Evolutionary conservation across 768 basidiomycete genomes (phyloP).

Genomic region (Boletus edulis): DNA sequence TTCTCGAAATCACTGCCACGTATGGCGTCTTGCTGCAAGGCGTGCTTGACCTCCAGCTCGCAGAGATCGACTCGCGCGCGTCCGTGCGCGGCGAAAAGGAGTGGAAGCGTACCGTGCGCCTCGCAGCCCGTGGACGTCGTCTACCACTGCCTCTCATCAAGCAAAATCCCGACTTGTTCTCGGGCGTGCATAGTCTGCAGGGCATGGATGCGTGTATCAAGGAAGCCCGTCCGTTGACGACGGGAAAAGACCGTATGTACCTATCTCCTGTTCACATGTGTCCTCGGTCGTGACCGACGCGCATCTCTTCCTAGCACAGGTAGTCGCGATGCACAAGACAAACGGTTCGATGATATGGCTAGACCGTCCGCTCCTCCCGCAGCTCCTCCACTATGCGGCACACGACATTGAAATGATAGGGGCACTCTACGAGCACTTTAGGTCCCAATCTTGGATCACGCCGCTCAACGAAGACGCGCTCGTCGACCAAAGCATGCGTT

Average conservation of each 20-base stretch:
- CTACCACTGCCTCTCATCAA: conserved; percentile 25
- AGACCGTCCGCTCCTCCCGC: conserved; percentile 33
- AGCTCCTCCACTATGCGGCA: conserved; percentile 41
- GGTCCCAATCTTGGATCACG: conserved; percentile 23
- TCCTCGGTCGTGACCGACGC: background rate
- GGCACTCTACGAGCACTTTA: conserved; percentile 35
- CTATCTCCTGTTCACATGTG: background rate
- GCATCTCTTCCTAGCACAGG: conserved; percentile 23
- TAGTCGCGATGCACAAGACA: conserved; percentile 37
- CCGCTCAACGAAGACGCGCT: conserved; percentile 8
- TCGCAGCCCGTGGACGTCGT: conserved; percentile 23
- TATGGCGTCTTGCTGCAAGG: conserved; percentile 30
- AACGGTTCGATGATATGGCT: conserved; percentile 33
- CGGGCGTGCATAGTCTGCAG: conserved; percentile 32
- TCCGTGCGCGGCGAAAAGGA: conserved; percentile 26
- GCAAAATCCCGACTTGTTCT: conserved; percentile 24
- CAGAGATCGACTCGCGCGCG: conserved; percentile 33
- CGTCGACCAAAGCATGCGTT: conserved; percentile 29
- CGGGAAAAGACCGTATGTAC: conserved; percentile 35
- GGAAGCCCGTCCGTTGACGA: conserved; percentile 20
- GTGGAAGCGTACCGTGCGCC: conserved; percentile 24
- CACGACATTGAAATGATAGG: conserved; percentile 41
- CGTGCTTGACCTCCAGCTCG: conserved; percentile 42
- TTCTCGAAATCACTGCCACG: conserved; percentile 30
- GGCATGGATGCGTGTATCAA: conserved; percentile 37